Evolutionary conservation across 2,329 filamentous ascomycete genomes (phyloP).

Genomic region (Paecilomyces sp.): DNA sequence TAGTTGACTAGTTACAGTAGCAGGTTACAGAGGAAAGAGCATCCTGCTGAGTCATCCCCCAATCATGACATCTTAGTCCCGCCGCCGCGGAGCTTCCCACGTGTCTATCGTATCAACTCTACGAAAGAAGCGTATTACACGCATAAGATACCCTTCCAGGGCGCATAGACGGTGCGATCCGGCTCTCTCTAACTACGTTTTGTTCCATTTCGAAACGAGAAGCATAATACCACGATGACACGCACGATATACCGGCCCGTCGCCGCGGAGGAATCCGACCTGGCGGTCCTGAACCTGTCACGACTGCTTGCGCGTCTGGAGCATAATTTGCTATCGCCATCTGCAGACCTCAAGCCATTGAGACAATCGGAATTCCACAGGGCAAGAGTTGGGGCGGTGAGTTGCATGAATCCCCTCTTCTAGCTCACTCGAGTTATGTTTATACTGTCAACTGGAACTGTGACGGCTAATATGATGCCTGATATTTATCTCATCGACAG

Average conservation of each 20-base stretch:
- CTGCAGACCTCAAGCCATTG: conserved; percentile 28
- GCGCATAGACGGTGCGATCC: background rate
- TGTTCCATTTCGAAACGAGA: background rate
- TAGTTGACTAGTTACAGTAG: background rate
- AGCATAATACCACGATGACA: background rate
- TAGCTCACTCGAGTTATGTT: background rate
- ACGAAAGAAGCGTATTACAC: background rate
- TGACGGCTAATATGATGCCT: background rate
- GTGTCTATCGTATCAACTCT: background rate
- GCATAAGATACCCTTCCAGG: background rate
- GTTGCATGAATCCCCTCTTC: conserved; percentile 3
- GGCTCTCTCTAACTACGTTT: background rate
- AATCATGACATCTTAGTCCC: background rate
- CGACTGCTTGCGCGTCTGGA: conserved; percentile 37
- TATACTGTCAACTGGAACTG: background rate
- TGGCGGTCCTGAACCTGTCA: conserved; percentile 24
- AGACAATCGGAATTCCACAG: conserved; percentile 36
- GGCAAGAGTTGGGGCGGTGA: conserved; percentile 33
- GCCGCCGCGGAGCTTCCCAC: background rate
- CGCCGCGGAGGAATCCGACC: background rate
- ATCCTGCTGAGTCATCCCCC: background rate
- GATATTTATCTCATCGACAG: conserved; percentile 14
- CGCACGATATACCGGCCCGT: background rate
- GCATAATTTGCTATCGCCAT: conserved; percentile 34
- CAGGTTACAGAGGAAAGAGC: background rate